Conservation (phyloP, 495 filamentous ascomycete species). For the Penicillium angulare region DNA sequence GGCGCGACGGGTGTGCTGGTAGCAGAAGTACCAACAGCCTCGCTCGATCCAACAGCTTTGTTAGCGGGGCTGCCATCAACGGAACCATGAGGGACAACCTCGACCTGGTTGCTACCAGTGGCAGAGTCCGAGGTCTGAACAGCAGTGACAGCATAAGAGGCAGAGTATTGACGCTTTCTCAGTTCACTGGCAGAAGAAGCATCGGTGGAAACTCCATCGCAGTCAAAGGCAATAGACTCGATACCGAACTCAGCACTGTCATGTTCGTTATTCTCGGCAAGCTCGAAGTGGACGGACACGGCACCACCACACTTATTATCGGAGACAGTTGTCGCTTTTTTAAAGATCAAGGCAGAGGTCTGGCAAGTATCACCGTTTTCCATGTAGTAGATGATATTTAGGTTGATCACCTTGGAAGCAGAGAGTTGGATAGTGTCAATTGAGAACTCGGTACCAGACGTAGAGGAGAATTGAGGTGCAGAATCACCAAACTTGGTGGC, state of each 20-base stretch:
- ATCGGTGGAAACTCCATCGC: no score
- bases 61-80: no score
- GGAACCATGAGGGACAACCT: no score
- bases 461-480: constrained; percentile 58
- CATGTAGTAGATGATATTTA: constrained; percentile 84
- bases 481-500: constrained; percentile 16
- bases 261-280: constrained; percentile 55
- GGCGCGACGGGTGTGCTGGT: no score
- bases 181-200: no score
- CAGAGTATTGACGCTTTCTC: no score
- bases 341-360: constrained; percentile 62
- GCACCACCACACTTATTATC: constrained; percentile 94
- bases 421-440: constrained; percentile 69
- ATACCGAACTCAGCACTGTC: constrained; percentile 67
- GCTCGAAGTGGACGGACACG: constrained; percentile 70
- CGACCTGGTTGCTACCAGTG: no score
- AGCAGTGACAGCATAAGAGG: no score
- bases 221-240: constrained; percentile 78
- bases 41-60: no score
- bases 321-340: constrained; percentile 62
- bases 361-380: constrained; percentile 75
- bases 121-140: no score
- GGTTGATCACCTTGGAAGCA: constrained; percentile 67
- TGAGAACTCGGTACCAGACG: constrained; percentile 68
- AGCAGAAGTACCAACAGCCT: no score